Evolutionary conservation across 2,329 filamentous ascomycete genomes (phyloP).

Genomic region (Fusarium setosum): DNA sequence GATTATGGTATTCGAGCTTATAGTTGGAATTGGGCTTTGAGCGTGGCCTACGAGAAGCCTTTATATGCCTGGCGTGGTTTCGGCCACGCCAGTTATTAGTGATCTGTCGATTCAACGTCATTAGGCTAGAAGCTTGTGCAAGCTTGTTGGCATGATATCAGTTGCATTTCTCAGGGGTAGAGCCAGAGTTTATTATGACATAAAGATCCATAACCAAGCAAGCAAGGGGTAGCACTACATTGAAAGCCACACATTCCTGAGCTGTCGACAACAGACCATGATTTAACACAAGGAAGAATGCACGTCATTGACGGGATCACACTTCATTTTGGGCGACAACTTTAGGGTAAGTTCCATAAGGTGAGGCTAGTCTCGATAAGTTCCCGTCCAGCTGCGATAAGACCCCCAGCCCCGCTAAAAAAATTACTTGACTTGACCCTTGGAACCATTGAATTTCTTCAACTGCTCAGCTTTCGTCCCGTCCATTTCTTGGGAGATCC

Average conservation of each 20-base stretch:
- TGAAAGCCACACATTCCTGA: conserved; percentile 12
- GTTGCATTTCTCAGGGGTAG: conserved; percentile 10
- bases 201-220: not conserved
- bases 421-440: conserved; percentile 30
- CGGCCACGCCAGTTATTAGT: too few species aligned
- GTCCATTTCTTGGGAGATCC: not conserved
- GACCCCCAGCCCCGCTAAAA: conserved; percentile 45
- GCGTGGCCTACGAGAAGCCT: too few species aligned
- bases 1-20: too few species aligned
- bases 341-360: conserved; percentile 8
- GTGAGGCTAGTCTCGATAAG: conserved; percentile 27
- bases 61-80: too few species aligned
- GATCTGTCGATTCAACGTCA: conserved; percentile 31
- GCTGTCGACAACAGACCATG: not conserved
- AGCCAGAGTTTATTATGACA: not conserved
- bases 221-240: not conserved
- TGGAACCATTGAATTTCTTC: not conserved
- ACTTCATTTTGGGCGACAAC: not conserved
- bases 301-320: not conserved
- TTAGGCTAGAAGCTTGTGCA: not conserved
- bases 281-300: not conserved
- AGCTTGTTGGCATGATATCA: conserved; percentile 11
- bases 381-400: conserved; percentile 34
- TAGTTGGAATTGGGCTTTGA: too few species aligned
- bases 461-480: not conserved